Percentiles rank a stretch among this genome's conserved stretches.
Conservation (phyloP, 768 basidiomycete species). For the Leccinum boreale region DNA sequence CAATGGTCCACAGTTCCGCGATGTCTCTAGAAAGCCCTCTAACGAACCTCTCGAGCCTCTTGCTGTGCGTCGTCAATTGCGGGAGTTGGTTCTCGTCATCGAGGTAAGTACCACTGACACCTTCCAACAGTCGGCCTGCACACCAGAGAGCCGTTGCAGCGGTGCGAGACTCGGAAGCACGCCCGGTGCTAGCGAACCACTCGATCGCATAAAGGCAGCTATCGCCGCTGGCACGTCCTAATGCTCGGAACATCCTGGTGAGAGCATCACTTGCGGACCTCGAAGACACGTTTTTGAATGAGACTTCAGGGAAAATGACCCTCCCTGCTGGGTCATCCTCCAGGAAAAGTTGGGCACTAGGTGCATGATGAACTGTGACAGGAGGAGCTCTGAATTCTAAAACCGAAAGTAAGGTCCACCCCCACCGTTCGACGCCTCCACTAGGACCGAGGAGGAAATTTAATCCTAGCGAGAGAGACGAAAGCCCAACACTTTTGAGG, state of each 20-base stretch:
- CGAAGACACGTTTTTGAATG: constrained; percentile 53
- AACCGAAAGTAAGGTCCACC: constrained; percentile 80
- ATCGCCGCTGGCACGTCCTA: constrained; percentile 70
- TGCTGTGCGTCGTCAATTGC: constrained; percentile 31
- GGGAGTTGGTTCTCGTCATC: constrained; percentile 19
- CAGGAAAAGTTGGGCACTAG: constrained; percentile 54
- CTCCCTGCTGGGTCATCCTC: constrained; percentile 43
- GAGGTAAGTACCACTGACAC: constrained; percentile 52
- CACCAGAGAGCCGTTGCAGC: constrained; percentile 83
- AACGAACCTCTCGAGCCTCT: constrained; percentile 59
- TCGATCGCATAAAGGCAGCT: constrained; percentile 73
- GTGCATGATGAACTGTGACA: constrained; percentile 43
- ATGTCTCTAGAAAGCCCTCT: constrained; percentile 60
- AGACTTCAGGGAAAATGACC: constrained; percentile 54
- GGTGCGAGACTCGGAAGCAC: constrained; percentile 39
- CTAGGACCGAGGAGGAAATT: constrained; percentile 71
- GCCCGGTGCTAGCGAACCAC: constrained; percentile 67
- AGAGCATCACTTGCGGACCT: constrained; percentile 52
- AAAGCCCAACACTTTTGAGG: constrained; percentile 25
- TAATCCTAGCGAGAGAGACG: constrained; percentile 50
- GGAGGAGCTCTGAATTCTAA: constrained; percentile 67
- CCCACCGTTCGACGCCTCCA: constrained; percentile 90
- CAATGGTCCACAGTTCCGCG: constrained; percentile 68
- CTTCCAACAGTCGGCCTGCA: constrained; percentile 72
- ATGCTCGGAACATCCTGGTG: constrained; percentile 65